These are phyloP conservation scores for Echinosophora koreensis DNA, from an alignment of 306 rosid genomes.

Conservation along the genomic window DNA sequence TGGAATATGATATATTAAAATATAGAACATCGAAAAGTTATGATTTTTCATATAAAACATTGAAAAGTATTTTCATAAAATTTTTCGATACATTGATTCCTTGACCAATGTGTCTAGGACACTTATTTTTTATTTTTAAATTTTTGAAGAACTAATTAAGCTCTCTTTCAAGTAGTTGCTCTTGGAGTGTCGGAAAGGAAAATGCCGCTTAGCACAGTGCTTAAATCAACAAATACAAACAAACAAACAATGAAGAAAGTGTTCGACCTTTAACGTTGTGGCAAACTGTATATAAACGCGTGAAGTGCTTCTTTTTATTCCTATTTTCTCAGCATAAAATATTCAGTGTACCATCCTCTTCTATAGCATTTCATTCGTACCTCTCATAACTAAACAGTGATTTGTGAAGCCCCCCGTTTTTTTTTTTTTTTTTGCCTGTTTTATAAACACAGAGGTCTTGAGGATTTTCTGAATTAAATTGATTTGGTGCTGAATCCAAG, in stretches of 20 bases:
- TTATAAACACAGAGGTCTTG: slow-evolving; percentile 13
- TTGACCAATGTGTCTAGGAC: too few species aligned
- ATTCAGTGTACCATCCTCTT: slow-evolving; percentile 50
- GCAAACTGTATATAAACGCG: slow-evolving; percentile 60
- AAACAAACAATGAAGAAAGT: slow-evolving; percentile 1
- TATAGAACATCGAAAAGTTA: too few species aligned
- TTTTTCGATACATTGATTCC: too few species aligned
- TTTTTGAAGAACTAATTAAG: too few species aligned
- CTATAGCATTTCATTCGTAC: slow-evolving; percentile 33
- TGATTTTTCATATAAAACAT: too few species aligned
- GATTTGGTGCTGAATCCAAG: slow-evolving; percentile 48
- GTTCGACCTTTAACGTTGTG: slow-evolving; percentile 48
- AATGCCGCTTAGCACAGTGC: slow-evolving; percentile 41
- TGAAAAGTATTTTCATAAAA: too few species aligned
- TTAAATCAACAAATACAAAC: too few species aligned
- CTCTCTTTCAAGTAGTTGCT: too few species aligned
- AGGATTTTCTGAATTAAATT: slow-evolving; percentile 40
- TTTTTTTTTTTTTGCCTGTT: not conserved
- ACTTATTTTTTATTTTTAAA: too few species aligned
- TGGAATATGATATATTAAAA: too few species aligned
- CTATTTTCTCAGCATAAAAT: slow-evolving; percentile 35
- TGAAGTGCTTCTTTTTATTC: slow-evolving; percentile 36
- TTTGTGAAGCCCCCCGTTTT: slow-evolving; percentile 14
- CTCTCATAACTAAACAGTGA: slow-evolving; percentile 12
- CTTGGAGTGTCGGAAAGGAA: slow-evolving; percentile 1